Evolutionary conservation across 2,329 filamentous ascomycete genomes (phyloP).

Genomic region (Fusarium euwallaceae): DNA sequence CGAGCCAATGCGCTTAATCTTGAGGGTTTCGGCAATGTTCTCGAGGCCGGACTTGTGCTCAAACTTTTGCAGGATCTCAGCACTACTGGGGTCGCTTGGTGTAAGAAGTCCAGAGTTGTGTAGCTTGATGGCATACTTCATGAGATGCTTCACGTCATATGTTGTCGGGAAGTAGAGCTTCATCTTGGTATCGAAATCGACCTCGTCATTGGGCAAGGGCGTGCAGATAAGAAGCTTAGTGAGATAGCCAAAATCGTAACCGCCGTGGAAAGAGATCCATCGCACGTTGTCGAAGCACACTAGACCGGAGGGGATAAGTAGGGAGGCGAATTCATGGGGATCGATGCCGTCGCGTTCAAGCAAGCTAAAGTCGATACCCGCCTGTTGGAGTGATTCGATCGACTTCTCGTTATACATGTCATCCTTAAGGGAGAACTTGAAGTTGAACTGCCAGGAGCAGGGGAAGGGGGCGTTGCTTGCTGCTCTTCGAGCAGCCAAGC

Average conservation of each 20-base stretch:
- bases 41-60: constrained; percentile 93
- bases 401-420: constrained; percentile 99
- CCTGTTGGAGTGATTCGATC: constrained; percentile 89
- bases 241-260: constrained; percentile 97
- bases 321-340: constrained; percentile 86
- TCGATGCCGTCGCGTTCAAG: constrained; percentile 93
- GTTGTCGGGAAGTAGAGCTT: constrained; percentile 93
- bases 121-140: constrained; percentile 86
- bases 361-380: constrained; percentile 90
- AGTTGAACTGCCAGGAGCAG: constrained; percentile 99
- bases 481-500: constrained; percentile 55
- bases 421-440: constrained; percentile 91
- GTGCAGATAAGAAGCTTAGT: constrained; percentile 92
- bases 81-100: constrained; percentile 73
- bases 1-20: constrained; percentile 87
- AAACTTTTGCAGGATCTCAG: constrained; percentile 84
- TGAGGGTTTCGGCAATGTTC: constrained; percentile 92
- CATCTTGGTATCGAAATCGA: constrained; percentile 89
- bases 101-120: constrained; percentile 74
- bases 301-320: constrained; percentile 92
- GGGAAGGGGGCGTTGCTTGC: constrained; percentile 70
- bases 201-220: constrained; percentile 88
- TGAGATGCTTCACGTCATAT: constrained; percentile 97
- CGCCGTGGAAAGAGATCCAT: constrained; percentile 98
- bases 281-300: constrained; percentile 89